Evolutionary conservation across 1,284 basidiomycete species (phyloP).

Genomic region (Rhizoctonia solani): DNA sequence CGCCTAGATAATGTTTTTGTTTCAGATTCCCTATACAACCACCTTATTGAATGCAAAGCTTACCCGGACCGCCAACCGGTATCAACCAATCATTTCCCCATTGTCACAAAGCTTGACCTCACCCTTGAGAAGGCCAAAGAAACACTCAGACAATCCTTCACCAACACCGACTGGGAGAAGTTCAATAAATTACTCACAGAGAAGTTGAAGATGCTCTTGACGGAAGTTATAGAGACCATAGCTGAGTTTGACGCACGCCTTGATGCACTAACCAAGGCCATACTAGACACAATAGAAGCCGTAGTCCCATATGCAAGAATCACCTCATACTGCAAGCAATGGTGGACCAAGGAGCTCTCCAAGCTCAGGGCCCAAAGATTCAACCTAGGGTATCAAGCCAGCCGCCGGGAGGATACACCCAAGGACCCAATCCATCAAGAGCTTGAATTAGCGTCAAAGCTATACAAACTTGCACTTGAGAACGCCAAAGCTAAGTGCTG

Average conservation of each 20-base stretch:
- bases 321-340: conserved; percentile 15
- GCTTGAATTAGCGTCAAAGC: not conserved
- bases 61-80: not conserved
- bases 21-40: not conserved
- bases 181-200: conserved; percentile 16
- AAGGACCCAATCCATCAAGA: not conserved
- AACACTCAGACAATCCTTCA: not conserved
- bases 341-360: conserved; percentile 32
- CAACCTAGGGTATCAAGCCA: not conserved
- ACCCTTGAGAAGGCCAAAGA: not conserved
- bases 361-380: not conserved
- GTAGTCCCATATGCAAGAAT: not conserved
- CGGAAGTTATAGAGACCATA: not conserved
- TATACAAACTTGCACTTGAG: conserved; percentile 2
- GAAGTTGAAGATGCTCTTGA: not conserved
- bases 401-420: not conserved
- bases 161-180: conserved; percentile 32
- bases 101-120: not conserved
- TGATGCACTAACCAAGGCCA: not conserved
- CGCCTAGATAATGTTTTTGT: conserved; percentile 16
- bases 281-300: not conserved
- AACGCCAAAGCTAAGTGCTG: conserved; percentile 29
- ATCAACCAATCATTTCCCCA: not conserved
- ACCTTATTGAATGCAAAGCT: not conserved
- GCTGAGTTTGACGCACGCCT: not conserved